Evolutionary conservation across 306 rosid species (phyloP).

Genomic region (Quercus berberidifolia): DNA sequence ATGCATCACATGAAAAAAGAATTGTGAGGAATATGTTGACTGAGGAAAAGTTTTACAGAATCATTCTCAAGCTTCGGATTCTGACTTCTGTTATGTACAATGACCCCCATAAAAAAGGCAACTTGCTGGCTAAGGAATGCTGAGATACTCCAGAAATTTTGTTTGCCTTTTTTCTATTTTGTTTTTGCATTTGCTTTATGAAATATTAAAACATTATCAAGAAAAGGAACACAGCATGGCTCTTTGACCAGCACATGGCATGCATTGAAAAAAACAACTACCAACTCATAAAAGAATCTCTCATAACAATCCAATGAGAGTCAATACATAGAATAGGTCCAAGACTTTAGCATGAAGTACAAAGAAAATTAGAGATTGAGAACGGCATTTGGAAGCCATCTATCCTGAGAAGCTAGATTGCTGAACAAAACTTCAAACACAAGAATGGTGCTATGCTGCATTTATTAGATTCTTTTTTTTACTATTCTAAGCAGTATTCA

Average conservation of each 20-base stretch:
- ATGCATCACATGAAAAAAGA: neutral
- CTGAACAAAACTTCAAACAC: constrained; percentile 3
- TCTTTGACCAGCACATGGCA: too few species aligned
- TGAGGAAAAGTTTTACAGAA: neutral
- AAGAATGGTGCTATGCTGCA: neutral
- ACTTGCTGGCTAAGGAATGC: neutral
- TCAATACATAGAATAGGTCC: too few species aligned
- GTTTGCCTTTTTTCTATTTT: too few species aligned
- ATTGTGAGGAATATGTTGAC: neutral
- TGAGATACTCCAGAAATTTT: too few species aligned
- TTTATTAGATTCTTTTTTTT: constrained; percentile 14
- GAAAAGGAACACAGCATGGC: neutral
- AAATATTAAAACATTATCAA: neutral
- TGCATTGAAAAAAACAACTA: neutral
- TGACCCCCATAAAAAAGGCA: neutral
- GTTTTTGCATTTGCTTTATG: too few species aligned
- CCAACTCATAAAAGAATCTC: neutral
- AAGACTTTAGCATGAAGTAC: neutral
- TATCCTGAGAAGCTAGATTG: neutral
- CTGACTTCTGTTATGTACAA: neutral
- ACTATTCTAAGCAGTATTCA: constrained; percentile 14
- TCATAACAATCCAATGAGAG: too few species aligned
- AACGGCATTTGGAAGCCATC: neutral
- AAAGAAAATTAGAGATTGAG: neutral
- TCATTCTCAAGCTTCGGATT: neutral